phyloP scores from a whole-genome alignment of 139 green algal species.

The Tetraselmis striata region DNA sequence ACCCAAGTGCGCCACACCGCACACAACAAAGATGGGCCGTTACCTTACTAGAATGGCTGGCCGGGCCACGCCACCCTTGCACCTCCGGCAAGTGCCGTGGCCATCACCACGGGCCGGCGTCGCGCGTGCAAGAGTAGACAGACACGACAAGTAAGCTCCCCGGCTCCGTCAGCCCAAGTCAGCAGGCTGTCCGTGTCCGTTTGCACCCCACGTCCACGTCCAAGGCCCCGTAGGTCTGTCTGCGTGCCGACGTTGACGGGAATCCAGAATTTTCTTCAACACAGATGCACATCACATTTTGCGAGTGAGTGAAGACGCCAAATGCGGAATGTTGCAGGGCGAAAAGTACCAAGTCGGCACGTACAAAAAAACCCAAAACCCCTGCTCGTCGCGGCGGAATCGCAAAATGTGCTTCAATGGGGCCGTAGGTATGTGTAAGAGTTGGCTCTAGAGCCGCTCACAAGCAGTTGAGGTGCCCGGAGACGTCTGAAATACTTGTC shows the following conservation, averaged over 20 bases:
- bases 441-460: background rate
- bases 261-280: background rate
- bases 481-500: slow-evolving; percentile 1
- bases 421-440: background rate
- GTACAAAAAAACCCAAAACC: background rate
- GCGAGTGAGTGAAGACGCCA: background rate
- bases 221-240: background rate
- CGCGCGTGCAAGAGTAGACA: background rate
- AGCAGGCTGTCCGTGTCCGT: background rate
- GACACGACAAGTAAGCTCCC: background rate
- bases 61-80: background rate
- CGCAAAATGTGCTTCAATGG: background rate
- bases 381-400: background rate
- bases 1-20: background rate
- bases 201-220: background rate
- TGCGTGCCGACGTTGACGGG: background rate
- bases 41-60: background rate
- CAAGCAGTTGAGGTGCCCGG: background rate
- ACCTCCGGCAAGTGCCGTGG: background rate
- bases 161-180: background rate
- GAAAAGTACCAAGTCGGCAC: background rate
- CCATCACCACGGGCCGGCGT: background rate
- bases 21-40: background rate
- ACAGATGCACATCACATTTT: background rate
- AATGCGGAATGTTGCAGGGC: background rate